These are phyloP conservation scores for Panus rudis DNA, from an alignment of 768 basidiomycete genomes.

Conservation along the genomic window DNA sequence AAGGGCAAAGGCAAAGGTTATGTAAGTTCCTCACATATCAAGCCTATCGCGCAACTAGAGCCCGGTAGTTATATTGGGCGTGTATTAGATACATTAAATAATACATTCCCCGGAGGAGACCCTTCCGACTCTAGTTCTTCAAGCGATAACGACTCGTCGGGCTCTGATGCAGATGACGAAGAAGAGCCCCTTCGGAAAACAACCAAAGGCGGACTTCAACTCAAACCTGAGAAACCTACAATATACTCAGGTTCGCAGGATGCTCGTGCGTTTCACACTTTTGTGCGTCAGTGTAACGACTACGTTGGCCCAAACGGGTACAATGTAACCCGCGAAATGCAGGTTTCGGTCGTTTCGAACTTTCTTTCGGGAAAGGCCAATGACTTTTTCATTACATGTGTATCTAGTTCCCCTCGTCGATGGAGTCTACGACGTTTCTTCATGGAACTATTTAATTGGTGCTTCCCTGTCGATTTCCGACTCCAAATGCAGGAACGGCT, in stretches of 20 bases:
- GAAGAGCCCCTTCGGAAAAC: no score
- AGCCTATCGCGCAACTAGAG: no score
- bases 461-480: conserved; percentile 17
- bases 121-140: no score
- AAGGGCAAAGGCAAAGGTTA: no score
- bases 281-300: conserved; percentile 2
- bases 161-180: no score
- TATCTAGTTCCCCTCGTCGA: no score
- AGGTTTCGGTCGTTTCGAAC: conserved; percentile 3
- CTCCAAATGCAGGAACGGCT: conserved; percentile 9
- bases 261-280: conserved; percentile 8
- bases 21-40: no score
- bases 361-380: conserved; percentile 18
- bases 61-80: no score
- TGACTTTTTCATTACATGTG: conserved; percentile 21
- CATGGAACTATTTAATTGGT: conserved; percentile 16
- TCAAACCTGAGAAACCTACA: conserved; percentile 7
- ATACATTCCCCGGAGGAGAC: no score
- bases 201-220: neutral
- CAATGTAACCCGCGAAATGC: neutral
- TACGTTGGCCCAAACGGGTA: conserved; percentile 7
- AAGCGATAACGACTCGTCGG: no score
- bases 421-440: conserved; percentile 9
- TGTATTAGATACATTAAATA: neutral
- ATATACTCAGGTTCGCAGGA: conserved; percentile 4